Conservation (phyloP, 2,329 filamentous ascomycete species). For the Coleophoma cylindrospora region DNA sequence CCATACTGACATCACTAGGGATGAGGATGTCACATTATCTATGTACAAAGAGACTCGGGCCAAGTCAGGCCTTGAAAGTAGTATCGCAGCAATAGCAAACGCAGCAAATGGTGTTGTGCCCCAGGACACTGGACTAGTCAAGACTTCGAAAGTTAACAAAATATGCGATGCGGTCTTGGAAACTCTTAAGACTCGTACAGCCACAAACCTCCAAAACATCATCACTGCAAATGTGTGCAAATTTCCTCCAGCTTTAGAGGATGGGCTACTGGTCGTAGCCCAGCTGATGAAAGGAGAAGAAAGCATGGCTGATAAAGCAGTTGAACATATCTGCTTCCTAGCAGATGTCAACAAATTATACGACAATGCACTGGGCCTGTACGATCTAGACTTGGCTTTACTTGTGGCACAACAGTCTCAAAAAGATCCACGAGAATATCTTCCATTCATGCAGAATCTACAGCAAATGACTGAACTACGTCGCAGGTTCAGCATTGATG, state of each 20-base stretch:
- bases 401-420: conserved; percentile 94
- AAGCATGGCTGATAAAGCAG: conserved; percentile 76
- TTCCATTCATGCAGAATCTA: conserved; percentile 87
- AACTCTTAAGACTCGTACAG: conserved; percentile 56
- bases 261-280: conserved; percentile 76
- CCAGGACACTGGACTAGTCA: conserved; percentile 11
- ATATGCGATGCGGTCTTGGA: conserved; percentile 83
- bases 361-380: conserved; percentile 83
- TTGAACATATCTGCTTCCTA: conserved; percentile 96
- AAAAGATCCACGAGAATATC: conserved; percentile 89
- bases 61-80: conserved; percentile 20
- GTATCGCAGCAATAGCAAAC: conserved; percentile 15
- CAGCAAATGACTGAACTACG: conserved; percentile 68
- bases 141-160: conserved; percentile 68
- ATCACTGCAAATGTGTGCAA: conserved; percentile 96
- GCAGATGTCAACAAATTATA: conserved; percentile 91
- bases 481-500: conserved; percentile 80
- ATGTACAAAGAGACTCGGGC: conserved; percentile 87
- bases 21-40: conserved; percentile 89
- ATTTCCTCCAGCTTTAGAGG: conserved; percentile 79
- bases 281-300: conserved; percentile 63
- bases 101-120: conserved; percentile 8
- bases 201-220: conserved; percentile 76
- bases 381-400: conserved; percentile 84
- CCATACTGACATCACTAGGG: conserved; percentile 39